phyloP scores from a whole-genome alignment of 2,329 filamentous ascomycete genomes.

The Sporothrix variecibatus region DNA sequence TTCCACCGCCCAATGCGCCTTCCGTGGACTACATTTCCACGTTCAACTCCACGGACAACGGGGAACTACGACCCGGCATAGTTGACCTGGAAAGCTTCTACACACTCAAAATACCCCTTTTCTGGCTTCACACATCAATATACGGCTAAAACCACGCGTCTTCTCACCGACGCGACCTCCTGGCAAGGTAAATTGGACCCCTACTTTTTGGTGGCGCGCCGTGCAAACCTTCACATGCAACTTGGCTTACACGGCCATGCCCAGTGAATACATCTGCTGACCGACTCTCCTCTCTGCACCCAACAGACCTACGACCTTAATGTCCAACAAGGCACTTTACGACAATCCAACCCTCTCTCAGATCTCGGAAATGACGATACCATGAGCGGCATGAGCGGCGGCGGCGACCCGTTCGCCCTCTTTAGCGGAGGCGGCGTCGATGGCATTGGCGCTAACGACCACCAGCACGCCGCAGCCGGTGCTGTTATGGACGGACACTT shows the following conservation, averaged over 20 bases:
- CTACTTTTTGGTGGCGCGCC: not conserved
- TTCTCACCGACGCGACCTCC: not conserved
- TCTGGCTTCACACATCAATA: not conserved
- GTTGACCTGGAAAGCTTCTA: not conserved
- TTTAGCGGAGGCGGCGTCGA: not conserved
- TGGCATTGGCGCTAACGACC: not conserved
- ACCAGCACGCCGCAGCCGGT: not conserved
- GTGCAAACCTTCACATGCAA: not conserved
- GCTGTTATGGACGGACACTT: conserved; percentile 3
- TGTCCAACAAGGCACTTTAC: too few species aligned
- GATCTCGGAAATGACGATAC: not conserved
- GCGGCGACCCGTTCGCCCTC: conserved; percentile 21
- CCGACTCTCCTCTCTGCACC: not conserved
- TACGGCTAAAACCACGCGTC: not conserved
- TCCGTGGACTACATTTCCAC: not conserved
- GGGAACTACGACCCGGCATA: not conserved
- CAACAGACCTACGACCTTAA: too few species aligned
- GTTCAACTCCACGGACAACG: not conserved
- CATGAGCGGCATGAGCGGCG: conserved; percentile 17
- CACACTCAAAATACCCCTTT: not conserved
- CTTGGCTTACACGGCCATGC: not conserved
- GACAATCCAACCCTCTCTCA: not conserved
- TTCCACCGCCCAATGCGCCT: not conserved
- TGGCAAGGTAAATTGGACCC: not conserved
- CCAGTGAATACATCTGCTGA: not conserved